Conservation (phyloP, 2,329 filamentous ascomycete genomes). For the Grosmannia serpens region DNA sequence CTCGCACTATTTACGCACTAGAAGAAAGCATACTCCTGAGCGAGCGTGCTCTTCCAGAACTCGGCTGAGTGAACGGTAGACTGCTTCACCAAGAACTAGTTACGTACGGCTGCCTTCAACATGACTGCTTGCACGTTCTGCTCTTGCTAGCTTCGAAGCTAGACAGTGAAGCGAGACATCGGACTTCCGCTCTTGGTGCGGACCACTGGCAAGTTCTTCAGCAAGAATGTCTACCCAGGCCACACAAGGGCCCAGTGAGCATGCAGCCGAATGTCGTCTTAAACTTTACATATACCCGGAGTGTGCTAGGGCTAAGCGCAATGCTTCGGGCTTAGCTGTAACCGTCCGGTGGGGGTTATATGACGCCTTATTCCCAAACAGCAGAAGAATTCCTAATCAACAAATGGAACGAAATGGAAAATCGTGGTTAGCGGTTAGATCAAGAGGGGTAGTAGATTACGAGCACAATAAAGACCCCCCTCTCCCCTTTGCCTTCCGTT, state of each 20-base stretch:
- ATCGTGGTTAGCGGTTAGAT: neutral
- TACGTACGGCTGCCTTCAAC: no score
- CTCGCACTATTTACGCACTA: no score
- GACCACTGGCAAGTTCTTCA: neutral
- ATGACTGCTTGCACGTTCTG: no score
- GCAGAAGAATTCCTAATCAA: neutral
- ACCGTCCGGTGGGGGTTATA: neutral
- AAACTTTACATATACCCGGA: neutral
- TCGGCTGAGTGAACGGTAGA: no score
- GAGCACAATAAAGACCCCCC: neutral
- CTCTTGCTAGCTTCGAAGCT: no score
- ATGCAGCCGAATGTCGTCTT: neutral
- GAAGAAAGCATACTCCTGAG: no score
- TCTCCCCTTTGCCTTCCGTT: neutral
- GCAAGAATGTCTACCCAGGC: neutral
- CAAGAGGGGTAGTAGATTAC: neutral
- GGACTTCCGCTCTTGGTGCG: no score
- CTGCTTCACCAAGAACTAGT: no score
- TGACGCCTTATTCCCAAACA: neutral
- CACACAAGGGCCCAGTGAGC: neutral
- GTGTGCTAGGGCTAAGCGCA: neutral
- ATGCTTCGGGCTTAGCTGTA: neutral
- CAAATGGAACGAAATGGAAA: neutral
- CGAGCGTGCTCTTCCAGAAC: no score
- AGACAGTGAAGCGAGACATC: no score